These are phyloP conservation scores for Heimioporus sp. DNA, from an alignment of 768 basidiomycete species.

Conservation along the genomic window DNA sequence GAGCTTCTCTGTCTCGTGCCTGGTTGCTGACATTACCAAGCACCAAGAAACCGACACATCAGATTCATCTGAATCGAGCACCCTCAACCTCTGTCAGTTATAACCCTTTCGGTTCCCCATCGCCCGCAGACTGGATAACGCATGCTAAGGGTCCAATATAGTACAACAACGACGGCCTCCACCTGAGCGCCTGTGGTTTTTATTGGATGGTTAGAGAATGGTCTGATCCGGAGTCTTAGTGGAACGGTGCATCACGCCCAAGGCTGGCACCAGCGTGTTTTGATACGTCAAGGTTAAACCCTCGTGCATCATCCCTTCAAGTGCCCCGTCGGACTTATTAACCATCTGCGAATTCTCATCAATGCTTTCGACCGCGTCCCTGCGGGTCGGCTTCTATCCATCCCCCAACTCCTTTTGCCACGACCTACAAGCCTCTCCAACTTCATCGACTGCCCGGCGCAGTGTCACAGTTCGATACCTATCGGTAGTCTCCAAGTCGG, in stretches of 20 bases:
- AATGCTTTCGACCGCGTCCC: slow-evolving; percentile 1
- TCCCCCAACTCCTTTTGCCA: neutral
- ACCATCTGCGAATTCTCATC: neutral
- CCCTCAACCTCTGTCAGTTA: slow-evolving; percentile 6
- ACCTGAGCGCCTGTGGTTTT: neutral
- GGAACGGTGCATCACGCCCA: neutral
- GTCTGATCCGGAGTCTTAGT: slow-evolving; percentile 4
- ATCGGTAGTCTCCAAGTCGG: neutral
- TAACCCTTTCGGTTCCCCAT: slow-evolving; percentile 4
- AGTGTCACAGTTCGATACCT: neutral
- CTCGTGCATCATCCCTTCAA: neutral
- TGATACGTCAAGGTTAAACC: neutral
- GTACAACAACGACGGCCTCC: neutral
- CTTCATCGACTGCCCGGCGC: neutral
- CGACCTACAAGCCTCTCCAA: too few relatives aligned
- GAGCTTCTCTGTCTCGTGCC: too few relatives aligned
- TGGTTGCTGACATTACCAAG: too few relatives aligned
- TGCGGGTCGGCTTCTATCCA: neutral
- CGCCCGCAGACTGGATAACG: slow-evolving; percentile 3
- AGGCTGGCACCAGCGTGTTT: slow-evolving; percentile 8
- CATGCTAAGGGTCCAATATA: slow-evolving; percentile 16
- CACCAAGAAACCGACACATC: too few relatives aligned
- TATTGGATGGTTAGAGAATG: neutral
- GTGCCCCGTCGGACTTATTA: slow-evolving; percentile 8
- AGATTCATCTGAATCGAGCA: neutral